phyloP scores from a whole-genome alignment of 139 green algal species.

The Edaphochlamys debaryana region DNA sequence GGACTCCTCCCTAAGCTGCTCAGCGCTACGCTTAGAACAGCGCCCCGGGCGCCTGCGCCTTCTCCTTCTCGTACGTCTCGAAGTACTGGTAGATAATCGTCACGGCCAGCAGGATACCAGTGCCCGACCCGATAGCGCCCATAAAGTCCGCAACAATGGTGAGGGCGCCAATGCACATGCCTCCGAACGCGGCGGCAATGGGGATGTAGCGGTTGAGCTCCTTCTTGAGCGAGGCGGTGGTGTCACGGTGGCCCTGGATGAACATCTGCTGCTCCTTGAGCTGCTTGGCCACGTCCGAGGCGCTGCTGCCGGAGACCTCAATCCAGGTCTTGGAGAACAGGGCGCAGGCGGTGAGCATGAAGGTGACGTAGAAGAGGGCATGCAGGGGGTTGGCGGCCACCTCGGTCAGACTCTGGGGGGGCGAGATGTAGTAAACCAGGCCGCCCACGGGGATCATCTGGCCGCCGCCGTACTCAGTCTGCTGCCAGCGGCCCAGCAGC shows the following conservation, averaged over 20 bases:
- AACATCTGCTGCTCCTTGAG: conserved; percentile 98
- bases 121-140: conserved; percentile 93
- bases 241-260: conserved; percentile 92
- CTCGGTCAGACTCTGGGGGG: conserved; percentile 85
- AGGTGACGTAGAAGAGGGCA: conserved; percentile 96
- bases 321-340: conserved; percentile 99
- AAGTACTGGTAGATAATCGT: conserved; percentile 98
- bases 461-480: conserved; percentile 74
- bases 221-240: conserved; percentile 87
- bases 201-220: conserved; percentile 93
- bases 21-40: conserved; percentile 70
- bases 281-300: conserved; percentile 97
- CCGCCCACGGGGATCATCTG: conserved; percentile 93
- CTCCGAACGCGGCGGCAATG: conserved; percentile 92
- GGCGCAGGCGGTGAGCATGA: conserved; percentile 98
- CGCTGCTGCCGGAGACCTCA: conserved; percentile 96
- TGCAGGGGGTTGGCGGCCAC: conserved; percentile 95
- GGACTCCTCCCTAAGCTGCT: too few species aligned
- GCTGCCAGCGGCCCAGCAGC: conserved; percentile 72
- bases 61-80: conserved; percentile 91
- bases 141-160: conserved; percentile 99
- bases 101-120: conserved; percentile 97
- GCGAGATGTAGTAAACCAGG: conserved; percentile 99
- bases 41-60: conserved; percentile 55
- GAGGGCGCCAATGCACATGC: conserved; percentile 99